Percentiles rank a stretch among this genome's conserved stretches.
Evolutionary conservation across 176 grass and related monocot genomes (phyloP).

Genomic region (sorghum (Sorghum bicolor)): Sorghum_bicolor_NCBIv3 NC_012872.2:7848501-7849000

Average conservation of each 20-base stretch:
- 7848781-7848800: conserved; percentile 22
- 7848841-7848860: conserved; percentile 3
- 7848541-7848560: not conserved
- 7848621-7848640: too few relatives aligned
- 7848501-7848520: not conserved
- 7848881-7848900: not conserved
- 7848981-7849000: not conserved
- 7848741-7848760: too few relatives aligned
- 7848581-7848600: too few relatives aligned
- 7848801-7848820: conserved; percentile 46
- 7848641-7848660: too few relatives aligned
- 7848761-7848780: not conserved
- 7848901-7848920: not conserved
- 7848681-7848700: too few relatives aligned
- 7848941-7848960: not conserved
- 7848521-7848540: not conserved
- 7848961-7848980: not conserved
- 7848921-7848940: not conserved
- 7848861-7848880: not conserved
- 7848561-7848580: not conserved
- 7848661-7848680: too few relatives aligned
- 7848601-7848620: too few relatives aligned
- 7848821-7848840: conserved; percentile 37
- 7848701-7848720: too few relatives aligned
- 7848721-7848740: too few relatives aligned